Evolutionary conservation across 2,329 filamentous ascomycete genomes (phyloP), one percentile per base, ranked within the genome.

Genomic region (Mollisia scopiformis): DNA sequence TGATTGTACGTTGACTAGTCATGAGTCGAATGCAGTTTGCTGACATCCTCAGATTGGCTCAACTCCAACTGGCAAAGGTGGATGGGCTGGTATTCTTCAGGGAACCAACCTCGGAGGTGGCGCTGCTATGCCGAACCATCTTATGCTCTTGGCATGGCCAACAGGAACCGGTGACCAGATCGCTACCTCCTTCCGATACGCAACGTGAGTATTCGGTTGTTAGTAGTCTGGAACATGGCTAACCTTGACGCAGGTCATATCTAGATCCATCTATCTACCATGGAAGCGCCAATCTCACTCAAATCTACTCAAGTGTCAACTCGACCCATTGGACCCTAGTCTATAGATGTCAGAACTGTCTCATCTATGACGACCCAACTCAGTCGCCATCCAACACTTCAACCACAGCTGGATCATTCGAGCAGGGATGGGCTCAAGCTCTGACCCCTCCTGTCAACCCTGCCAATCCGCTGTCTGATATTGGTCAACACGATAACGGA

Each of bases 261-360:
- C 78, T 79, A 27, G 76, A 79, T 62, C 88, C 88, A 0, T 78
- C 79, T 0, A 68, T 82, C 35, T 90, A 90, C 73, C 78, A 79
- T 0, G 88, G 88, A 57, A 78, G 85, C 64, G 86, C 88, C 8
- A 85, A 79, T 33, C 71, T 90, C 25, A 87, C 84, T 0, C 82
- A 86, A 65, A 83, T 90, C 62, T 84, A 82, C 14, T 81, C 82
- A 14, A 80, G 76, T 27, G 77, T 89, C 59, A 88, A 82, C 67
- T 77, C 79, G 16, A 85, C 82, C 27, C 77, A 83, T 65, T 91
- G 84, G 72, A 82, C 82, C 49, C 71, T 89, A 51, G 80, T 89
- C n/a, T 91, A 88, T 75, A 81, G 85, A 50, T 91, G 88, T 74
- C 74, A 86, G 65, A 79, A 80, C 65, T 87, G 84, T 71, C 75